These are phyloP conservation scores for Trichoderma atroviride DNA, from an alignment of 2,329 filamentous ascomycete genomes.

Conservation along the genomic window DNA sequence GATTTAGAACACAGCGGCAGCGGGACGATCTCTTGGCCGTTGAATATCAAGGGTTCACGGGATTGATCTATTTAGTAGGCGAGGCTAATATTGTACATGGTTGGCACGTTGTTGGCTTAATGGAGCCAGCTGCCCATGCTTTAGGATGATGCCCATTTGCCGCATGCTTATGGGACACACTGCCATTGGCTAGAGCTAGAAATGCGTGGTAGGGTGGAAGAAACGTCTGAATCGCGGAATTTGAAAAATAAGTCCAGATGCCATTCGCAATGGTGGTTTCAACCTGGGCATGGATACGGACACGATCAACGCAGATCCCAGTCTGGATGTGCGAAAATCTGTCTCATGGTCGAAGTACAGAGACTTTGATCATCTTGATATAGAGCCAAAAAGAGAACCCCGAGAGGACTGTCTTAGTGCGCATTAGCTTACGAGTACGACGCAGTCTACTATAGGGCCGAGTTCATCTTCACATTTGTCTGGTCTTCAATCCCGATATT, in stretches of 20 bases:
- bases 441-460: background rate
- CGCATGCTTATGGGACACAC: background rate
- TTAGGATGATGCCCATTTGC: background rate
- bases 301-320: background rate
- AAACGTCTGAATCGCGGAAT: background rate
- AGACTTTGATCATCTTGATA: background rate
- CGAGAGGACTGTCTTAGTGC: background rate
- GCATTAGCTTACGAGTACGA: slow-evolving; percentile 13
- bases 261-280: background rate
- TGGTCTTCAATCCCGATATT: background rate
- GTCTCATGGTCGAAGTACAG: background rate
- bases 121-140: background rate
- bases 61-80: background rate
- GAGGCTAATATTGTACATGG: slow-evolving; percentile 3
- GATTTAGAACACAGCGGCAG: background rate
- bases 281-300: background rate
- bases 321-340: background rate
- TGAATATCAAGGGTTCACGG: slow-evolving; percentile 3
- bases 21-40: slow-evolving; percentile 13
- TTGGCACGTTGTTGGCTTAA: background rate
- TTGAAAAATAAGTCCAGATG: background rate
- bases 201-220: background rate
- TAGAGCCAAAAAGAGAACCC: background rate
- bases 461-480: background rate
- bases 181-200: slow-evolving; percentile 3